Base-by-base conservation (phyloP, 768 basidiomycete species). In the Neoboletus subvelutipes region DNA sequence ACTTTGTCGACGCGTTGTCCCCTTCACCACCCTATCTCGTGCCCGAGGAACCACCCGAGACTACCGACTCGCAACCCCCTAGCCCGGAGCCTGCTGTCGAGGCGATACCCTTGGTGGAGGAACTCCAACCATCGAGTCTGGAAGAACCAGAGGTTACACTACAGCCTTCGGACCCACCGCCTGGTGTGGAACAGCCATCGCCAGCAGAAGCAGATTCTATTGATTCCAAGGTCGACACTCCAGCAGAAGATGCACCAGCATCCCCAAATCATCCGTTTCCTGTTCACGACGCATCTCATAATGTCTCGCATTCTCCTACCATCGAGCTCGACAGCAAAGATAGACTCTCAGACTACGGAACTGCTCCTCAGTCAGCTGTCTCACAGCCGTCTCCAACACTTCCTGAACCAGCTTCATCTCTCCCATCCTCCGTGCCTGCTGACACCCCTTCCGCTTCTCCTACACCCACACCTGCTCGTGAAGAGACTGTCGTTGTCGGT, bases 321-420 rank as follows among this genome's bases (percentile, higher is more conserved):
- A 11, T 40, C 4, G 43, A 50, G 33, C 37, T 45, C 37, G 47
- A 15, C 28, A 57, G 37, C 31, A 50, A 54, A 13, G 62, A 59
- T n/a, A 56, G 28, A 10, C 43, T 9, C 5, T 59, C 66, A 6
- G 64, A 57, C 22, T 55, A 59, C 20, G 63, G 54, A 46, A 59
- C 64, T 22, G 55, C 56, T 6, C 64, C 59, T 15, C 64, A 59
- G 22, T 59, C 62, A 1, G 56, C 58, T 17, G 28, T 52, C 29
- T 55, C 67, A 36, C 62, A 42, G 1, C 40, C 48, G 0, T 57
- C 64, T 15, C 37, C 55, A 11, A 52, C 53, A 9, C 41, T 41
- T 13, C 56, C 61, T 37, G 20, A 28, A 34, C 20, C 60, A 6
- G 5, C 46, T 8, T 36, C 49, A 5, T 18, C 51, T 22, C 3